These are phyloP conservation scores for Trametes villosa DNA, from an alignment of 768 basidiomycete genomes.

Conservation along the genomic window DNA sequence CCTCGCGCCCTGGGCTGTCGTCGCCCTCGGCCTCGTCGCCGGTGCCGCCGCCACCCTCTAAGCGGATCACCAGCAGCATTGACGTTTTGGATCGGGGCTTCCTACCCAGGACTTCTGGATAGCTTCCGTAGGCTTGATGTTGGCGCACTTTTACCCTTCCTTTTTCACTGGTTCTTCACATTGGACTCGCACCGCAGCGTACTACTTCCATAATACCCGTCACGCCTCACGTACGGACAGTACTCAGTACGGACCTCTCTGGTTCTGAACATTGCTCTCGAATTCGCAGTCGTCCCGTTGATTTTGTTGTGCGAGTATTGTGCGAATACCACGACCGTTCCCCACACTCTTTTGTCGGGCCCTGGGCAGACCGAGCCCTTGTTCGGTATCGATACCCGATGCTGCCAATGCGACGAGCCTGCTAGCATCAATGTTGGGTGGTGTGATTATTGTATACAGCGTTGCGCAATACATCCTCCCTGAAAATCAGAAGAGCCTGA, in stretches of 20 bases:
- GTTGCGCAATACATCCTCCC: too few relatives aligned
- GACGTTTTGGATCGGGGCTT: not conserved
- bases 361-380: too few relatives aligned
- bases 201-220: slow-evolving; percentile 14
- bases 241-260: slow-evolving; percentile 1
- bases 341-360: not conserved
- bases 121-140: not conserved
- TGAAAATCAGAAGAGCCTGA: too few relatives aligned
- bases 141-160: not conserved
- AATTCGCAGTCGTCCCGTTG: not conserved
- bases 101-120: not conserved
- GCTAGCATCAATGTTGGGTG: too few relatives aligned
- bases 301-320: slow-evolving; percentile 16
- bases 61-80: slow-evolving; percentile 7
- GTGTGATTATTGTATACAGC: too few relatives aligned
- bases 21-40: slow-evolving; percentile 50
- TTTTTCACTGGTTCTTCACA: not conserved
- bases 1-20: slow-evolving; percentile 35
- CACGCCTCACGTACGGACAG: slow-evolving; percentile 15
- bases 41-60: slow-evolving; percentile 53
- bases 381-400: too few relatives aligned
- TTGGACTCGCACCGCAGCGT: slow-evolving; percentile 15
- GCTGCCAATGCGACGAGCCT: too few relatives aligned
- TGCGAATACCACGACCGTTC: not conserved
- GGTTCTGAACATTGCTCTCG: slow-evolving; percentile 12